Percentiles rank a stretch among this genome's conserved stretches.
Conservation (phyloP, 2,329 filamentous ascomycete species). For the Fusarium denticulatum region DNA sequence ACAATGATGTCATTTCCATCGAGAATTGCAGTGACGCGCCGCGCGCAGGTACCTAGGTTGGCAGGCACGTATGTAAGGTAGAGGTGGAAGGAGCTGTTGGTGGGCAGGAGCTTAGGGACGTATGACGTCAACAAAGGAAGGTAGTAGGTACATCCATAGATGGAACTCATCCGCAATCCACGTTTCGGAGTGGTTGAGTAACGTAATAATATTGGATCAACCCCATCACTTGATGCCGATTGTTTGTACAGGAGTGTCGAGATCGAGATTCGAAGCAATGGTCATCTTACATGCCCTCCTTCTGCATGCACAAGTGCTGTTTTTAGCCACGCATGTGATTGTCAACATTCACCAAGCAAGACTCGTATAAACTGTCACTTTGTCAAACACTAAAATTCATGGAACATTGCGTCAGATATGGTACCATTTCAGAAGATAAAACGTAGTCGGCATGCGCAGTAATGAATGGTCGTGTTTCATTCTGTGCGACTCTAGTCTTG, state of each 20-base stretch:
- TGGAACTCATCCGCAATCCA: not conserved
- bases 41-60: not conserved
- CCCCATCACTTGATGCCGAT: not conserved
- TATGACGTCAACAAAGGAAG: conserved; percentile 32
- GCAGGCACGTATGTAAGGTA: not conserved
- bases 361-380: not conserved
- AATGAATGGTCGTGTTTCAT: conserved; percentile 39
- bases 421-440: conserved; percentile 8
- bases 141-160: not conserved
- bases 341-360: not conserved
- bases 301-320: not conserved
- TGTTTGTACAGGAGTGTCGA: not conserved
- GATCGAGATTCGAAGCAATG: conserved; percentile 19
- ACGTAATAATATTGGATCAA: conserved; percentile 29
- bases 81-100: not conserved
- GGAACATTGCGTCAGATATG: conserved; percentile 23
- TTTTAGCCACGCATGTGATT: conserved; percentile 29
- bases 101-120: not conserved
- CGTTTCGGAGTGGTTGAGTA: conserved; percentile 5
- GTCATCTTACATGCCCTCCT: not conserved
- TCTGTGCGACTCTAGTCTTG: conserved; percentile 24
- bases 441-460: conserved; percentile 26
- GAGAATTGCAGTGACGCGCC: conserved; percentile 21
- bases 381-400: not conserved
- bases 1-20: conserved; percentile 38